phyloP scores from a whole-genome alignment of 1,284 basidiomycete genomes.

The Lignosus rhinocerotis region DNA sequence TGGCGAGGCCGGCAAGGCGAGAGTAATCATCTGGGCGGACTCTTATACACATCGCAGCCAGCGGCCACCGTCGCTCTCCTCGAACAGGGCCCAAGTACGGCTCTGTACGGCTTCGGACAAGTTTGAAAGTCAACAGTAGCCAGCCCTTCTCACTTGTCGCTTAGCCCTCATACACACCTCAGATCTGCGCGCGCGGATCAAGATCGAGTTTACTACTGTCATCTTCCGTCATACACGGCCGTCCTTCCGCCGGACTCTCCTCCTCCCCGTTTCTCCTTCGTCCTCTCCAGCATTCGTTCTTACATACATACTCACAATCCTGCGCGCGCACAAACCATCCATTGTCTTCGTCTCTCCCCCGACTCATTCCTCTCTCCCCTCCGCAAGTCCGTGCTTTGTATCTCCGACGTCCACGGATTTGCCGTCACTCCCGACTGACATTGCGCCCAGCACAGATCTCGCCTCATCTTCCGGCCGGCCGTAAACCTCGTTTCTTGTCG shows the following conservation, averaged over 20 bases:
- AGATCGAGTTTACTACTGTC: constrained; percentile 13
- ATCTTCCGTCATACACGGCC: constrained; percentile 20
- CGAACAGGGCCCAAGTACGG: too few relatives aligned
- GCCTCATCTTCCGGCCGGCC: constrained; percentile 17
- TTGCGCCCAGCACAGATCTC: constrained; percentile 17
- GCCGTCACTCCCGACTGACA: constrained; percentile 19
- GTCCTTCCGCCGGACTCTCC: not conserved
- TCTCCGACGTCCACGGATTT: constrained; percentile 22
- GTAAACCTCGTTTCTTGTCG: constrained; percentile 2
- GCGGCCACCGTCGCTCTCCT: not conserved
- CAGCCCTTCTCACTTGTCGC: not conserved
- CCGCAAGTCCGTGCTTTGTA: not conserved
- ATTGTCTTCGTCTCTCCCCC: not conserved
- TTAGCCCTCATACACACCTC: not conserved
- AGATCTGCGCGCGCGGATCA: constrained; percentile 11
- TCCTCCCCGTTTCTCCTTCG: not conserved
- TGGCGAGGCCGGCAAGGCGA: too few relatives aligned
- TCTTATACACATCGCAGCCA: not conserved
- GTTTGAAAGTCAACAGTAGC: not conserved
- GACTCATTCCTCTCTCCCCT: not conserved
- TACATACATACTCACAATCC: not conserved
- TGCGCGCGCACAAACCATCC: not conserved
- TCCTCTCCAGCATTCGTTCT: not conserved
- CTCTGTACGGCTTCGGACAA: too few relatives aligned
- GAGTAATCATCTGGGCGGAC: too few relatives aligned